These are phyloP conservation scores for Penicillium nordicum DNA, from an alignment of 2,329 filamentous ascomycete genomes.

Conservation along the genomic window DNA sequence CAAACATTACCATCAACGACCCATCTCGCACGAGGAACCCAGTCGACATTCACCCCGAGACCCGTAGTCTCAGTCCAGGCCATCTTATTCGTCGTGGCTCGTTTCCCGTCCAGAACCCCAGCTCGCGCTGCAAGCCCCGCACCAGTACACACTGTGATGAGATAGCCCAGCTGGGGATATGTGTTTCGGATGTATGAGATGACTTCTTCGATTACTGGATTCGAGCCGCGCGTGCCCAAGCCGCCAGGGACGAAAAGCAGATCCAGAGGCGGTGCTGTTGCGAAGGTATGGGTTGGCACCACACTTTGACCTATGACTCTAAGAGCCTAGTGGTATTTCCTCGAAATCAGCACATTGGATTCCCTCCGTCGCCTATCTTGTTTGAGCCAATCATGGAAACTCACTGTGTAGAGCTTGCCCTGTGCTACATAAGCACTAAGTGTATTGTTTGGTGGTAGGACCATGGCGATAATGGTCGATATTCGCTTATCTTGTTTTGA, in stretches of 20 bases:
- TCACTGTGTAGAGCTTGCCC: too few relatives aligned
- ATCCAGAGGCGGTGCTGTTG: slow-evolving; percentile 52
- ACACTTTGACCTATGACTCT: slow-evolving; percentile 38
- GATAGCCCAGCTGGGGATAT: slow-evolving; percentile 51
- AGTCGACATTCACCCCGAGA: slow-evolving; percentile 53
- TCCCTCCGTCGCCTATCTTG: too few relatives aligned
- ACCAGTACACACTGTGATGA: slow-evolving; percentile 67
- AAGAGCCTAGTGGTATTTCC: too few relatives aligned
- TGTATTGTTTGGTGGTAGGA: too few relatives aligned
- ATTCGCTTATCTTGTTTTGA: too few relatives aligned
- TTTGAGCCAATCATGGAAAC: too few relatives aligned
- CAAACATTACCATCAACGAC: slow-evolving; percentile 64
- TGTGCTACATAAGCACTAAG: too few relatives aligned
- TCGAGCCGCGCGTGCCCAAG: slow-evolving; percentile 41
- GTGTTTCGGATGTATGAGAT: slow-evolving; percentile 47
- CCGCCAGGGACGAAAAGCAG: slow-evolving; percentile 67
- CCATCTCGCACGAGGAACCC: slow-evolving; percentile 62
- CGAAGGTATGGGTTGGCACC: slow-evolving; percentile 56
- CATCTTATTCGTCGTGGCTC: slow-evolving; percentile 65
- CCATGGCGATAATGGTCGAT: too few relatives aligned
- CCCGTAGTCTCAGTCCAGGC: slow-evolving; percentile 51
- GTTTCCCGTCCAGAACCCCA: slow-evolving; percentile 58
- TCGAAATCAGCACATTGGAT: too few relatives aligned
- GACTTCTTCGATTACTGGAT: slow-evolving; percentile 32
- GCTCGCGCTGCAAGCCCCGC: slow-evolving; percentile 56